phyloP scores from a whole-genome alignment of 179 eudicot species.

The Spergularia azorica region DNA sequence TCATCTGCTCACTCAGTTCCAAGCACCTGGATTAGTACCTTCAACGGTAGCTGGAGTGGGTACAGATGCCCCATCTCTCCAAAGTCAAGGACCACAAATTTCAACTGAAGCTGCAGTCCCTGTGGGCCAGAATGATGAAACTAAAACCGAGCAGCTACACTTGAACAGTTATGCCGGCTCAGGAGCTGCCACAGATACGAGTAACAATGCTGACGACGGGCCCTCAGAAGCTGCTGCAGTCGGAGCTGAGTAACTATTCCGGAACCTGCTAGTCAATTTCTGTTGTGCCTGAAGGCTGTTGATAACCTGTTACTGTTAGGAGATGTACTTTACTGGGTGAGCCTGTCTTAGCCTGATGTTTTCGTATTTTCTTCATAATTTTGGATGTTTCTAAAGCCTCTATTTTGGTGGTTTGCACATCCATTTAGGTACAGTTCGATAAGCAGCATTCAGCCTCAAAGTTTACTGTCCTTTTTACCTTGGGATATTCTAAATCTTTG shows the following conservation, averaged over 20 bases:
- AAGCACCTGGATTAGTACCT: slow-evolving; percentile 29
- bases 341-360: neutral
- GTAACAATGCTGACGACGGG: slow-evolving; percentile 14
- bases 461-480: neutral
- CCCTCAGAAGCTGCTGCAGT: slow-evolving; percentile 11
- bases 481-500: neutral
- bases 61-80: neutral
- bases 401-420: neutral
- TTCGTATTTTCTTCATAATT: neutral
- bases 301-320: slow-evolving; percentile 3
- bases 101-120: slow-evolving; percentile 14
- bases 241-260: neutral
- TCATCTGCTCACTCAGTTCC: slow-evolving; percentile 36
- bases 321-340: slow-evolving; percentile 9
- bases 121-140: slow-evolving; percentile 14
- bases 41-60: slow-evolving; percentile 21
- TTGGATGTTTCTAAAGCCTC: neutral
- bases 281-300: neutral
- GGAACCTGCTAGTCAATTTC: neutral
- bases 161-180: neutral
- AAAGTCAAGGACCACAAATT: slow-evolving; percentile 17
- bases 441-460: neutral
- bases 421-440: slow-evolving; percentile 5
- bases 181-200: slow-evolving; percentile 9
- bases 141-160: slow-evolving; percentile 17